phyloP scores from a whole-genome alignment of 116 monocot genomes.

The Cymodocea nodosa region DNA sequence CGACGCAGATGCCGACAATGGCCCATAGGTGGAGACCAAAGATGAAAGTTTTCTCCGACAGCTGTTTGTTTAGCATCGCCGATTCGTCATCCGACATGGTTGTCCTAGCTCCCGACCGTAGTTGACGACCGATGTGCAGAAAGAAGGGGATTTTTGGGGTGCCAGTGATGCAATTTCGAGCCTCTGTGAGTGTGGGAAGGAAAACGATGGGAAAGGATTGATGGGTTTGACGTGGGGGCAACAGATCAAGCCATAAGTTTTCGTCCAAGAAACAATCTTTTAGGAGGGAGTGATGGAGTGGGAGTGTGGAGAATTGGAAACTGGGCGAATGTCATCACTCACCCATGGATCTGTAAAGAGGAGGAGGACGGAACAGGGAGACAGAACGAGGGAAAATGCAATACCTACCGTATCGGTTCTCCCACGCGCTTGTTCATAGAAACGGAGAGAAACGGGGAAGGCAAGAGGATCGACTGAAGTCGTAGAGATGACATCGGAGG shows the following conservation, averaged over 20 bases:
- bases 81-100: constrained; percentile 23
- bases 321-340: neutral
- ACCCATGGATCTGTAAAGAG: neutral
- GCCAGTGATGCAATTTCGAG: neutral
- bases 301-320: neutral
- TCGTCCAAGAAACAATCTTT: neutral
- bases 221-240: neutral
- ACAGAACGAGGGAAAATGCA: neutral
- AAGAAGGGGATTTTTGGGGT: neutral
- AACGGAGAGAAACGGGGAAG: too few species aligned
- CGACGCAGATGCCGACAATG: constrained; percentile 42
- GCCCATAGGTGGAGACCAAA: constrained; percentile 73
- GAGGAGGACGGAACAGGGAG: neutral
- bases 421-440: too few species aligned
- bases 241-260: neutral
- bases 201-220: neutral
- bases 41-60: constrained; percentile 58
- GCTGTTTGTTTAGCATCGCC: constrained; percentile 29
- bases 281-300: neutral
- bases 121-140: neutral
- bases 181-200: neutral
- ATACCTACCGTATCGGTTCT: too few species aligned
- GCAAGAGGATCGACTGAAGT: too few species aligned
- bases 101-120: neutral
- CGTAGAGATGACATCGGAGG: too few species aligned